Evolutionary conservation across 139 green algal species (phyloP).

Genomic region (Chlorella sp.): DNA sequence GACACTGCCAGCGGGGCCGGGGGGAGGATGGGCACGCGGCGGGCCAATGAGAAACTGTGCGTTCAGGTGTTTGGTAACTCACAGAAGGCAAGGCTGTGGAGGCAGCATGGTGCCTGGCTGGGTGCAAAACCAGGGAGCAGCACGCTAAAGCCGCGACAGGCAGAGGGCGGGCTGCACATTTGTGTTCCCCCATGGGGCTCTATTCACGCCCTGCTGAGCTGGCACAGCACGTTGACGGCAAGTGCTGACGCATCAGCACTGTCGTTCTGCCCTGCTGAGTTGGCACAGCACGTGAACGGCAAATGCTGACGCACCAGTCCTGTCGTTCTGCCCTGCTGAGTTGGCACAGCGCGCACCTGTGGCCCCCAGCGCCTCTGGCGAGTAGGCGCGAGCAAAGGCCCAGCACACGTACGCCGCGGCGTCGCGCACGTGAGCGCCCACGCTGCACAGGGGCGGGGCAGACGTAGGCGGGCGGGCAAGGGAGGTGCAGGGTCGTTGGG

Average conservation of each 20-base stretch:
- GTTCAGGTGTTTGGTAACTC: neutral
- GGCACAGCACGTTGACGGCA: no score
- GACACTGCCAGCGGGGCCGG: neutral
- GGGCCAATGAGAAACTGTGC: neutral
- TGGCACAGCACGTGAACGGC: no score
- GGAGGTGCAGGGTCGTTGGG: no score
- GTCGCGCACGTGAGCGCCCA: conserved; percentile 95
- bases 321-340: no score
- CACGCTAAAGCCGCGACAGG: no score
- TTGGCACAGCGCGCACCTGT: neutral
- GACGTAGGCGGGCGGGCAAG: neutral
- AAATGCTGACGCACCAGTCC: no score
- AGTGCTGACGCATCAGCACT: no score
- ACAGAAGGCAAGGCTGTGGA: neutral
- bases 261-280: no score
- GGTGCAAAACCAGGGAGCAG: no score
- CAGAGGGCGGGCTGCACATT: neutral
- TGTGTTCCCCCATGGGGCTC: neutral
- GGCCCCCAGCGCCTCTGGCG: conserved; percentile 62
- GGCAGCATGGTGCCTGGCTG: no score
- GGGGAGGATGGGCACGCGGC: neutral
- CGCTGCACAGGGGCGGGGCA: conserved; percentile 40
- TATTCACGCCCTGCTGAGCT: no score
- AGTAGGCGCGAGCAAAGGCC: conserved; percentile 92
- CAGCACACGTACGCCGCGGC: conserved; percentile 98